phyloP scores from a whole-genome alignment of 306 rosid species.

The Carpinus fangiana region DNA sequence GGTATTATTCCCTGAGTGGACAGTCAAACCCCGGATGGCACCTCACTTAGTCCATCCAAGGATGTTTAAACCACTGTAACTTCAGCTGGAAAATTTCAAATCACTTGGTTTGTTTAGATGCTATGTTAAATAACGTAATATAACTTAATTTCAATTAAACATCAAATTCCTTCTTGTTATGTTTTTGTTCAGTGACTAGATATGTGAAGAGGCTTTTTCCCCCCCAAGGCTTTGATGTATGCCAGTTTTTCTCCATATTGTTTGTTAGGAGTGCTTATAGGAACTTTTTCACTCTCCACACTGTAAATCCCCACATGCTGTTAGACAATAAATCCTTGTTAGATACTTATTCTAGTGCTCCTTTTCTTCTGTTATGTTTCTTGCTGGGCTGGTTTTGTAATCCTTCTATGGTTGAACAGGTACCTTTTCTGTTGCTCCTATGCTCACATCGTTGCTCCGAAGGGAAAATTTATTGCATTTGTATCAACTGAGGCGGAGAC shows the following conservation, averaged over 20 bases:
- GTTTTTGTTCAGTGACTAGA: background rate
- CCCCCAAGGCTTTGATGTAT: background rate
- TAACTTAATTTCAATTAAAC: background rate
- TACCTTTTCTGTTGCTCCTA: conserved; percentile 93
- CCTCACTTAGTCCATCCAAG: background rate
- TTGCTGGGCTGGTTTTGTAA: background rate
- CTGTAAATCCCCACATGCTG: background rate
- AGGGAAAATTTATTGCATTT: conserved; percentile 92
- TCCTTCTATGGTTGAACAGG: conserved; percentile 45
- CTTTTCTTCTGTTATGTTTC: background rate
- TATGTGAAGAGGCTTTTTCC: background rate
- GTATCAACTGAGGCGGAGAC: conserved; percentile 96
- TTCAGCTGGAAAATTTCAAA: background rate
- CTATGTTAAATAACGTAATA: background rate
- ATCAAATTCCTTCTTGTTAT: background rate
- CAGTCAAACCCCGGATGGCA: background rate
- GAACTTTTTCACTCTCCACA: background rate
- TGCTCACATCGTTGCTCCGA: conserved; percentile 95
- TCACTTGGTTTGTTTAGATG: background rate
- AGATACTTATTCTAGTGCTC: background rate
- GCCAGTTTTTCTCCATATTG: background rate
- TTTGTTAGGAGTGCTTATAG: background rate
- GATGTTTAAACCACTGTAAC: background rate
- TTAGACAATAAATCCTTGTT: background rate
- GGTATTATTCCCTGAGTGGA: background rate